Percentiles rank a stretch among this genome's conserved stretches.
phyloP scores from a whole-genome alignment of 805 yeast species.

The Scheffersomyces coipomensis region DNA sequence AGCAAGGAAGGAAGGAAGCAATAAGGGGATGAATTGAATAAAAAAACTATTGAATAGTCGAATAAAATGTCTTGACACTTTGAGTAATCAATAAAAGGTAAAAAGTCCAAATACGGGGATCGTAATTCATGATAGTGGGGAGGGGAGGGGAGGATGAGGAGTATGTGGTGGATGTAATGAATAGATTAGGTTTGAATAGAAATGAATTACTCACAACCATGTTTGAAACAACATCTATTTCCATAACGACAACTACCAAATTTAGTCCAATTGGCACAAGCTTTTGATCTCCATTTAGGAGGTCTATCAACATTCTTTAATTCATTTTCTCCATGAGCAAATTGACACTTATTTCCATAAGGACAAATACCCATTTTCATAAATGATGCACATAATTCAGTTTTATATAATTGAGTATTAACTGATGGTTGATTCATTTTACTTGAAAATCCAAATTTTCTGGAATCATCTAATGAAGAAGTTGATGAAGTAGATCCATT shows the following conservation, averaged over 20 bases:
- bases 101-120: no score
- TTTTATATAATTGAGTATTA: constrained; percentile 77
- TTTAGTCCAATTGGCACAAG: constrained; percentile 85
- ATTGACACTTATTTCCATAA: constrained; percentile 88
- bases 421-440: constrained; percentile 17
- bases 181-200: no score
- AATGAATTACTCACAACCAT: constrained; percentile 53
- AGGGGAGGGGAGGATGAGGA: no score
- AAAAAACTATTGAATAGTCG: no score
- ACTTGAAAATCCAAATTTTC: background rate
- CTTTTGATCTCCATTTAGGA: constrained; percentile 85
- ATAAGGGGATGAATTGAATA: no score
- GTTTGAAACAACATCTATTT: constrained; percentile 88
- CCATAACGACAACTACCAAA: constrained; percentile 86
- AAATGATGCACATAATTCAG: constrained; percentile 83
- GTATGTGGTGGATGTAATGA: no score
- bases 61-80: no score
- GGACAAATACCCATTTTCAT: constrained; percentile 71
- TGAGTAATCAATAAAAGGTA: no score
- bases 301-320: constrained; percentile 70
- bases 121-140: no score
- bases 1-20: no score
- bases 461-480: background rate
- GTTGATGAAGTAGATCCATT: background rate
- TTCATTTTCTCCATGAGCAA: constrained; percentile 86